These are phyloP conservation scores for Trametes punicea DNA, from an alignment of 768 basidiomycete species.

Conservation along the genomic window DNA sequence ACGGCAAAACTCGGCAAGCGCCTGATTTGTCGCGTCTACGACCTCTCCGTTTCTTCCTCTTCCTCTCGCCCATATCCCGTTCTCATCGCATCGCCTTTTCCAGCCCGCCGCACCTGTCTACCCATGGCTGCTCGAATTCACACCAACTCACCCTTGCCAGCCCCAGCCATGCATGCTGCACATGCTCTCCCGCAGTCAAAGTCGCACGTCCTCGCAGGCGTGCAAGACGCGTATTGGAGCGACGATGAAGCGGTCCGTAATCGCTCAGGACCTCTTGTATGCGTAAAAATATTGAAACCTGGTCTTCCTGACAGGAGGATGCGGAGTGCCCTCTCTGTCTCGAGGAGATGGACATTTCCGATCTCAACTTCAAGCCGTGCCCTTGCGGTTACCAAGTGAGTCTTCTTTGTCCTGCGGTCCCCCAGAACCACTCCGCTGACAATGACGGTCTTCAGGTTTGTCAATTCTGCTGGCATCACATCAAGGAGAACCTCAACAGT, in stretches of 20 bases:
- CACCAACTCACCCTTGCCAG: conserved; percentile 62
- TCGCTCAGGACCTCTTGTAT: neutral
- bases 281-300: neutral
- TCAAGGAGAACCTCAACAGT: conserved; percentile 92
- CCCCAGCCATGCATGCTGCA: conserved; percentile 68
- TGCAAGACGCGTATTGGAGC: conserved; percentile 97
- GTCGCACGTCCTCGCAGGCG: conserved; percentile 82
- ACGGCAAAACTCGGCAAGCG: conserved; percentile 26
- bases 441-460: conserved; percentile 64
- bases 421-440: neutral
- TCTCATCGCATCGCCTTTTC: conserved; percentile 4
- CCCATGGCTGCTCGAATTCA: conserved; percentile 62
- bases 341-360: conserved; percentile 98
- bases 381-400: conserved; percentile 95
- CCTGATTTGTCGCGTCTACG: conserved; percentile 28
- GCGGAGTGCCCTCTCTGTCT: conserved; percentile 97
- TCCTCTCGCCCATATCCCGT: conserved; percentile 10
- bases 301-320: conserved; percentile 65
- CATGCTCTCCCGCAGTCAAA: conserved; percentile 75
- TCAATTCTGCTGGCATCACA: conserved; percentile 99
- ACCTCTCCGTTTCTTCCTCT: conserved; percentile 13
- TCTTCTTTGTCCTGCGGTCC: neutral
- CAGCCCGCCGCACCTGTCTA: conserved; percentile 21
- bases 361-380: conserved; percentile 99
- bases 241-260: conserved; percentile 78